Evolutionary conservation across 768 basidiomycete genomes (phyloP).

Genomic region (Hemileccinum rubropunctum): DNA sequence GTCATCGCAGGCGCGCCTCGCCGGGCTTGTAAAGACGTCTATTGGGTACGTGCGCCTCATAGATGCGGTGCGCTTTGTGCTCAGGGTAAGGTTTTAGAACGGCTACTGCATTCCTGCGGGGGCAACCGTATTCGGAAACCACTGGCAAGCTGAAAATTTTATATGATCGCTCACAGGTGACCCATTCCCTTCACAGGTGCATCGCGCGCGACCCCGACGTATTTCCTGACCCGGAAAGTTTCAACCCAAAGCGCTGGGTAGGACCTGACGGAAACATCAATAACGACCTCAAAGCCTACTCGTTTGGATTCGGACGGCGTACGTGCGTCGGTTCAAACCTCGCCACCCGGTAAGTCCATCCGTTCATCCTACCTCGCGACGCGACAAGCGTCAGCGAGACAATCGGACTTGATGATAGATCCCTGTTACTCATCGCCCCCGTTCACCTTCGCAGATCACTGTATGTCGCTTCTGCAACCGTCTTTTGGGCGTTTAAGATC

Average conservation of each 20-base stretch:
- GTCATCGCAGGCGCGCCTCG: conserved; percentile 18
- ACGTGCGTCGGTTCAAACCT: conserved; percentile 25
- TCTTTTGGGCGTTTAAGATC: conserved; percentile 64
- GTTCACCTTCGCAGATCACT: conserved; percentile 42
- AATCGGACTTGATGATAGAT: too few relatives aligned
- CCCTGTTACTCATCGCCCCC: not conserved
- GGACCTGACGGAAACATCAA: conserved; percentile 40
- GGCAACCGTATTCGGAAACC: conserved; percentile 32
- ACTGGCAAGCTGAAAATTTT: conserved; percentile 18
- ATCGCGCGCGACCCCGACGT: conserved; percentile 25
- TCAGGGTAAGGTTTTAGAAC: conserved; percentile 22
- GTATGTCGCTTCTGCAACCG: conserved; percentile 58
- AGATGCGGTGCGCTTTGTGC: too few relatives aligned
- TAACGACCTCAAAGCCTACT: conserved; percentile 47
- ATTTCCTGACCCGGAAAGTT: conserved; percentile 41
- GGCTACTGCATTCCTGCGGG: conserved; percentile 35
- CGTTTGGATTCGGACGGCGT: conserved; percentile 53
- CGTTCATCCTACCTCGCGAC: not conserved
- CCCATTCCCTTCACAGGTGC: conserved; percentile 6
- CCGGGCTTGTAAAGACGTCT: conserved; percentile 24
- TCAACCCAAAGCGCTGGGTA: conserved; percentile 58
- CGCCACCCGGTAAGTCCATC: conserved; percentile 20
- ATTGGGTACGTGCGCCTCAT: conserved; percentile 18
- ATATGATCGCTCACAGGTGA: not conserved
- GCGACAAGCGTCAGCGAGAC: not conserved